Base-by-base conservation (phyloP, 192 early-diverging fungal species). In the Phlyctochytrium arcticum region DNA sequence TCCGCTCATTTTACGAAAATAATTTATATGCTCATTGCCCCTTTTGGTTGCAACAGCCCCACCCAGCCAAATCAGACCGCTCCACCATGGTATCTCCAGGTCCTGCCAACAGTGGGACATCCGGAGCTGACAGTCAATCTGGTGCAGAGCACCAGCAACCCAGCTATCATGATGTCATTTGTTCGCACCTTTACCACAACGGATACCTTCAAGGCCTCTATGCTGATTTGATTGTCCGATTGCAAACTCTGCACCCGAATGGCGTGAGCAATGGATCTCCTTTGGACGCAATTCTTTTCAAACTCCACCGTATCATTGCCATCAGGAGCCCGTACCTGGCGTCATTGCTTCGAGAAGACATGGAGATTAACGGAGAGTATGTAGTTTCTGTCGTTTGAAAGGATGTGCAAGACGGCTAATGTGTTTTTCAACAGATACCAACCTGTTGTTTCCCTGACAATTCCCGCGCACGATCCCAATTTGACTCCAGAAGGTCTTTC, bases 251-350 rank as follows among this genome's bases (percentile, higher is more conserved):
- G 10, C 21, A 30, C n/a, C 53, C 48, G 44, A 65, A 53, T 12
- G 60, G 53, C 26, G 47, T 59, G 4, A n/a, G 51, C 7, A 54
- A 62, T 33, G 48, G 42, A 7, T 12, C 31, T 23, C 35, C 48
- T 6, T n/a, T 56, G 32, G 68, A 75, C 30, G 77, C 61, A 48
- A 47, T 68, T 19, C 35, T 70, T 39, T 80, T 78, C 64, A 83
- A 83, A 66, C 70, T 83, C 35, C 81, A 83, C 71, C 59, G 70
- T 36, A 70, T 83, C 29, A 61, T 83, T 5, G 81, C 78, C n/a
- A 64, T 76, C 26, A 57, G 81, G 8, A 70, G 64, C 34, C 78
- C 81, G 2, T 55, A 56, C 33, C 56, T 82, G 21, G 69, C 71
- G 12, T 49, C 48, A 19, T 46, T 78, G 53, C 55, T 83, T 27